phyloP scores from a whole-genome alignment of 2,329 filamentous ascomycete species.

The Graphiopsis chlorocephala region DNA sequence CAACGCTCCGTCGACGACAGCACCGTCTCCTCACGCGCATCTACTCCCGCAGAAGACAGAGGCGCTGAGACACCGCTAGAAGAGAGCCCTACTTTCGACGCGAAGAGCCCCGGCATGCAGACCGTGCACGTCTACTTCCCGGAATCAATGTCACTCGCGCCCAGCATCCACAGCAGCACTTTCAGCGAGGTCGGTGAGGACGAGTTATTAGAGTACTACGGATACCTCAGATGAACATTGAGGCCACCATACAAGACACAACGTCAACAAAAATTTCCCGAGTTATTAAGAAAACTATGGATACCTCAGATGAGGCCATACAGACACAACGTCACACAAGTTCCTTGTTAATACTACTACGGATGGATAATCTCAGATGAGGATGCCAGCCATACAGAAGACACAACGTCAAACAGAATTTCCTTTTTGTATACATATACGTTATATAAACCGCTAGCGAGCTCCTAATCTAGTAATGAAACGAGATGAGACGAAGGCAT shows the following conservation, averaged over 20 bases:
- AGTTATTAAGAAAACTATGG: too few relatives aligned
- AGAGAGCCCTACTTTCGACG: background rate
- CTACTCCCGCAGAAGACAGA: constrained; percentile 1
- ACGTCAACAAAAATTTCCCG: background rate
- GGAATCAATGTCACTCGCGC: background rate
- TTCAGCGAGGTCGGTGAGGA: constrained; percentile 14
- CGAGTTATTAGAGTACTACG: constrained; percentile 13
- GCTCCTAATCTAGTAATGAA: background rate
- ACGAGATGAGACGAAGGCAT: background rate
- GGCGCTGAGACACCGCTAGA: constrained; percentile 5
- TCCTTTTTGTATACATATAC: background rate
- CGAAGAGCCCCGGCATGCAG: constrained; percentile 14
- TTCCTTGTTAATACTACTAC: background rate
- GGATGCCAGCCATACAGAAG: too few relatives aligned
- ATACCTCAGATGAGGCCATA: background rate
- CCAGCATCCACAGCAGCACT: constrained; percentile 9
- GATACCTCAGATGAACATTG: background rate
- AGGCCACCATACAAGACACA: background rate
- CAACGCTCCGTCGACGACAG: constrained; percentile 2
- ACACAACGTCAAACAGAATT: background rate
- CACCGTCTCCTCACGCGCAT: constrained; percentile 7
- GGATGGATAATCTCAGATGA: too few relatives aligned
- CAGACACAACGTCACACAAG: background rate
- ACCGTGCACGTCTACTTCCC: constrained; percentile 16
- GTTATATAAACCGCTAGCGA: background rate